Base-by-base conservation (phyloP, 768 basidiomycete genomes). In the Coprinellus aureogranulatus region DNA sequence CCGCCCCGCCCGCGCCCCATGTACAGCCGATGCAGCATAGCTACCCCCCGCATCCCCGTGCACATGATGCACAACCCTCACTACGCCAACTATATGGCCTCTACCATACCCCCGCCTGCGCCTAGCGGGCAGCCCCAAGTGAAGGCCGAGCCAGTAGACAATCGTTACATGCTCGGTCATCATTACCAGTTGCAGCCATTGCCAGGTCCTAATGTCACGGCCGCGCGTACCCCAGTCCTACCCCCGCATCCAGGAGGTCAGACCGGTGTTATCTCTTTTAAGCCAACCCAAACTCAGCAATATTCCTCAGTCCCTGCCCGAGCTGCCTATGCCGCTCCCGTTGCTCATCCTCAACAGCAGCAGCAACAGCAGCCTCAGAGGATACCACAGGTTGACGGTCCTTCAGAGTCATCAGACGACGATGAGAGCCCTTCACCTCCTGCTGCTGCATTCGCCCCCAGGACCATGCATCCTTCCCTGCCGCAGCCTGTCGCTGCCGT, bases 311-410 rank as follows among this genome's bases (percentile, higher is more conserved):
- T 34, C 57, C 27, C 62, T 54, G 40, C 51, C 40, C 55, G 58
- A 9, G 59, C 59, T 26, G 53, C 49, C 14, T 60, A 63, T 34
- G 34, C 34, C 26, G 57, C 61, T 41, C 22, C 64, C 44, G 41
- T 51, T 48, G 12, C 54, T 60, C 25, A 41, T 57, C 20, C 59
- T n/a, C n/a, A n/a, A n/a, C n/a, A 56, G 40, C 26, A 37, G 51
- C 60, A 58, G 30, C 58, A 65, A 22, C 62, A 72, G 58, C 70
- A 61, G 49, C 56, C 55, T 48, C 61, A 64, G 57, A 69, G 77
- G 42, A 91, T 93, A 60, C 91, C 91, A 0, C 91, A 93, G 65
- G 84, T 87, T 6, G 91, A 93, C 64, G 91, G 91, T 0, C 89
- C 91, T 1, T 88, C 89, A 2, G 84, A 81, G 44, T 89, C 88